Conservation (phyloP, 768 basidiomycete genomes). For the Suillus cothurnatus region DNA sequence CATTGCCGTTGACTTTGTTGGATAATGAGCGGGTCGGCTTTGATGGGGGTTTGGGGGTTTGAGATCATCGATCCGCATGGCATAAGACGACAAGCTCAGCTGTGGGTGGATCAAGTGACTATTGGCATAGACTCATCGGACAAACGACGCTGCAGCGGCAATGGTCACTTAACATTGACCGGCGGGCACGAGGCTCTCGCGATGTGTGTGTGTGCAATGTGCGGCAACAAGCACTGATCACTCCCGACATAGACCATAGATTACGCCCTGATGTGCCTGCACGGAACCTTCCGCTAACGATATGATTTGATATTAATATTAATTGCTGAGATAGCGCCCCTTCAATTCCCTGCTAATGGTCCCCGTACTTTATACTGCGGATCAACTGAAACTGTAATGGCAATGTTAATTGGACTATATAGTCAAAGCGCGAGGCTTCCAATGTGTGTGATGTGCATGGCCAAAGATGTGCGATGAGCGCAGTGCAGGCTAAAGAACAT, state of each 20-base stretch:
- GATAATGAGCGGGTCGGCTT: background rate
- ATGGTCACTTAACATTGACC: background rate
- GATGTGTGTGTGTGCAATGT: background rate
- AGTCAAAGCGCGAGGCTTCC: background rate
- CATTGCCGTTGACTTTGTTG: background rate
- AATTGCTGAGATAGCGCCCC: slow-evolving; percentile 1
- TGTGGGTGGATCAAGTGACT: background rate
- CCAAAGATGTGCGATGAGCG: background rate
- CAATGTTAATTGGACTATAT: background rate
- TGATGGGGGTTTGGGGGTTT: background rate
- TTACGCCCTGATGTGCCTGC: background rate
- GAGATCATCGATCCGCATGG: background rate
- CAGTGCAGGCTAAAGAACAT: background rate
- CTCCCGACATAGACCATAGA: background rate
- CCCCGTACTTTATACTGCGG: background rate
- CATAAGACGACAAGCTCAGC: background rate
- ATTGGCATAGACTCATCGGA: background rate
- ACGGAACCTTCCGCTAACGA: background rate
- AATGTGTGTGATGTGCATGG: background rate
- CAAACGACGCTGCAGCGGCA: background rate
- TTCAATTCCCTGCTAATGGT: background rate
- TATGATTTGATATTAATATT: background rate
- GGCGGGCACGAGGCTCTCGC: background rate
- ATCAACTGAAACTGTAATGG: background rate
- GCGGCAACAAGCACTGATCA: background rate